Evolutionary conservation across 345 rosid species (phyloP).

Genomic region (Pugionium dolabratum): DNA sequence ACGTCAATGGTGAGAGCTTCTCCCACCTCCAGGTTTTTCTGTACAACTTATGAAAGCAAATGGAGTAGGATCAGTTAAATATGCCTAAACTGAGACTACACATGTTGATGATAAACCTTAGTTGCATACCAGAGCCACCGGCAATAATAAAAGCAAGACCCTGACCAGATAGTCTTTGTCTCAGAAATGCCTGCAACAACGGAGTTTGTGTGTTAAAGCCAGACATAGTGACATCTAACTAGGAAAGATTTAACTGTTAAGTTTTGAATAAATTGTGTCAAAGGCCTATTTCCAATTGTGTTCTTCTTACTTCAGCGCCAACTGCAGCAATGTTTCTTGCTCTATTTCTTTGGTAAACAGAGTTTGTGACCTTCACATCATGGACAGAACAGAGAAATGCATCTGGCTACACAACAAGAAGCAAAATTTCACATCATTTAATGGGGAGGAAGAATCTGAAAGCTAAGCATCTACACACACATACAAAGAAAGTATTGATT

Average conservation of each 20-base stretch:
- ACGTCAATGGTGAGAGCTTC: constrained; percentile 84
- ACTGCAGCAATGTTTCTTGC: constrained; percentile 58
- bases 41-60: constrained; percentile 63
- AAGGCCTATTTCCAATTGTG: not conserved
- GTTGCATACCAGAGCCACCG: constrained; percentile 89
- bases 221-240: constrained; percentile 15
- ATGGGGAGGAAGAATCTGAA: not conserved
- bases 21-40: constrained; percentile 91
- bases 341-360: constrained; percentile 77
- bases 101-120: not conserved
- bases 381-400: constrained; percentile 92
- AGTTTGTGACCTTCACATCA: constrained; percentile 81
- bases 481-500: constrained; percentile 14
- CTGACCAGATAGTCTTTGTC: constrained; percentile 87
- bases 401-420: constrained; percentile 79
- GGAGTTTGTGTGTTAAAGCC: constrained; percentile 5
- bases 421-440: constrained; percentile 18
- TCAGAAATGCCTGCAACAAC: constrained; percentile 72
- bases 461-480: constrained; percentile 3
- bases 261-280: not conserved
- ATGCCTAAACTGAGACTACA: too few relatives aligned
- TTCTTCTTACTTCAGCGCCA: constrained; percentile 69
- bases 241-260: not conserved
- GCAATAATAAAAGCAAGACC: constrained; percentile 94
- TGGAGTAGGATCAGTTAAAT: constrained; percentile 8